phyloP scores from a whole-genome alignment of 805 yeast species.

The Myxozyma sirexii region DNA sequence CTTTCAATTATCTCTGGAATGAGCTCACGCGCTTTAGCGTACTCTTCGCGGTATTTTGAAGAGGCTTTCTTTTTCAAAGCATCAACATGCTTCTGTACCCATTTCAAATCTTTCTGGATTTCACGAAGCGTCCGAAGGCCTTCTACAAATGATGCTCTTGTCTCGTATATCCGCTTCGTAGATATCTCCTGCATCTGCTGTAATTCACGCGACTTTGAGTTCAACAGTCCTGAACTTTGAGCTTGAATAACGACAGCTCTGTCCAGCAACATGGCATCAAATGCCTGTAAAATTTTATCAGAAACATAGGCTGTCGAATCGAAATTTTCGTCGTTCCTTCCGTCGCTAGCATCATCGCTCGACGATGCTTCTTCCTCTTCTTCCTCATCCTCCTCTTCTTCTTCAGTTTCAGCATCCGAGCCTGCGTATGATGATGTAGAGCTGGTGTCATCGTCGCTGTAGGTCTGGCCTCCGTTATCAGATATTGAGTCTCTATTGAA shows the following conservation, averaged over 20 bases:
- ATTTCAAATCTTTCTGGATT: constrained; percentile 30
- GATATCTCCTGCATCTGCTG: constrained; percentile 29
- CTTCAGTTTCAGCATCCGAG: constrained; percentile 31
- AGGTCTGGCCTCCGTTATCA: constrained; percentile 7
- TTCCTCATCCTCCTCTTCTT: background rate
- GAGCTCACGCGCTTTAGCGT: constrained; percentile 22
- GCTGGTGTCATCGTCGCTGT: constrained; percentile 16
- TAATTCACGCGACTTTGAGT: constrained; percentile 27
- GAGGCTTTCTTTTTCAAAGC: constrained; percentile 21
- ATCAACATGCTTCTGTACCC: constrained; percentile 33
- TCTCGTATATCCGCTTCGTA: constrained; percentile 13
- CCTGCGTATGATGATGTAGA: constrained; percentile 34
- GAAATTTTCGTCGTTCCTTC: constrained; percentile 21
- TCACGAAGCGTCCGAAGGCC: constrained; percentile 26
- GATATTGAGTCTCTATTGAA: background rate
- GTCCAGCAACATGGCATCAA: constrained; percentile 29
- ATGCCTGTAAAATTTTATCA: constrained; percentile 28
- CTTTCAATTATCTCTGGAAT: constrained; percentile 33
- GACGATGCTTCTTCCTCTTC: background rate
- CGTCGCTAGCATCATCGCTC: constrained; percentile 2
- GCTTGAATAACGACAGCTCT: constrained; percentile 33
- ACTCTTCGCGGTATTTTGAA: constrained; percentile 22
- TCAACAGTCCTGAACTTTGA: constrained; percentile 30
- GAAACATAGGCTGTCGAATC: constrained; percentile 28
- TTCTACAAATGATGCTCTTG: constrained; percentile 22